Base-by-base conservation (phyloP, 495 filamentous ascomycete species). In the Delitschia confertaspora region DNA sequence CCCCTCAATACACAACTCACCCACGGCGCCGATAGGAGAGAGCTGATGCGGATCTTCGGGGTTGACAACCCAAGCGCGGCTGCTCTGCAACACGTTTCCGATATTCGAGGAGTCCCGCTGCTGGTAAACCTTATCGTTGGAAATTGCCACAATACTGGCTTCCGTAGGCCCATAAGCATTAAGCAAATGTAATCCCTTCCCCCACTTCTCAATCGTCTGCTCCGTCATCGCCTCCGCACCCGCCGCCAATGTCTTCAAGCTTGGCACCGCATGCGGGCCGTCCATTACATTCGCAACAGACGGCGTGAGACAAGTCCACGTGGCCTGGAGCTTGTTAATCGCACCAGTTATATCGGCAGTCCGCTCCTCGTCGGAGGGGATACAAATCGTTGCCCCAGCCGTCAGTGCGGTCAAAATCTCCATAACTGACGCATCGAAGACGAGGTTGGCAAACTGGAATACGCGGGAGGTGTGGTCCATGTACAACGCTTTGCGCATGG, bases 1-100 rank as follows among this genome's bases (percentile, higher is more conserved):
- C 0, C 74, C 73, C 49, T 75, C 68, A n/a, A 78, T 60, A 11
- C 73, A 61, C 14, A 78, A 45, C 49, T 77, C 74, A 1, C 74
- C 74, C 2, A 71, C 63, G 6, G 61, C 65, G 19, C 74, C 74
- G 11, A 77, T 58, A 2, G 73, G 70, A 40, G 64, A 58, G 3
- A 73, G 60, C 8, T 44, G 48, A 4, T 72, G 55, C 27, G 70
- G 65, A 35, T 71, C 55, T 13, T 68, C 56, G 3, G 68, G 65
- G 30, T 75, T 64, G 9, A 66, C 62, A 25, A 78, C 64, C 70
- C 71, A 75, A 16, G 63, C 64, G 4, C 54, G 57, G 2, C 33
- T 47, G 11, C 44, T 57, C 3, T 49, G 27, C 6, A 43, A 24
- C 10, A 31, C 33, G 3, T 39, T 20, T 10, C 67, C 67, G 25